phyloP scores from a whole-genome alignment of 768 basidiomycete genomes.

The Tylopilus balloui region DNA sequence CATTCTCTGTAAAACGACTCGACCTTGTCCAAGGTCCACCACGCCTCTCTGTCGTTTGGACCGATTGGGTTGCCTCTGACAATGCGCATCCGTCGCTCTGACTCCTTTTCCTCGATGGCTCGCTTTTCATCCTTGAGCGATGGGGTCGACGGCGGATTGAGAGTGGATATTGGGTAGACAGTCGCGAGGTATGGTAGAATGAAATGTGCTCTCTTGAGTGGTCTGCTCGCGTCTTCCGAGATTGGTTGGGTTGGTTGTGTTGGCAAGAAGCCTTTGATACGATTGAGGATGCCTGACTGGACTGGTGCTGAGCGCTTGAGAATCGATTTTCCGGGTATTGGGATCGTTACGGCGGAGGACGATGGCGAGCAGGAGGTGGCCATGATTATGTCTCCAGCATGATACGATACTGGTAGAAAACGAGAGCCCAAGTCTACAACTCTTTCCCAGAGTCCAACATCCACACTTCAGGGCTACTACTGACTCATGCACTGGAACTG shows the following conservation, averaged over 20 bases:
- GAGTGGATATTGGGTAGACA: constrained; percentile 84
- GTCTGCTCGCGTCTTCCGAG: constrained; percentile 46
- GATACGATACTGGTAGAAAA: neutral
- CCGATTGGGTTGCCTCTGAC: constrained; percentile 50
- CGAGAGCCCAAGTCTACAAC: neutral
- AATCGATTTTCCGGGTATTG: constrained; percentile 75
- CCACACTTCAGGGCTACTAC: too few relatives aligned
- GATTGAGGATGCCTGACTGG: constrained; percentile 66
- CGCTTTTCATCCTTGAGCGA: constrained; percentile 77
- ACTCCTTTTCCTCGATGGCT: constrained; percentile 72
- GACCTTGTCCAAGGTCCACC: constrained; percentile 85
- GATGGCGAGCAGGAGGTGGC: constrained; percentile 57
- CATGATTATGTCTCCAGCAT: neutral
- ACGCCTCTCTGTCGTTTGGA: constrained; percentile 45
- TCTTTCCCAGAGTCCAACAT: too few relatives aligned
- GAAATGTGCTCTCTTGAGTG: constrained; percentile 87
- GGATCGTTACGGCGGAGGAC: constrained; percentile 77
- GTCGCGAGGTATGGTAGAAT: constrained; percentile 82
- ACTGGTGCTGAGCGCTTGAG: constrained; percentile 70
- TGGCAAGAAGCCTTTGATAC: constrained; percentile 71
- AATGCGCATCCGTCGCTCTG: constrained; percentile 60
- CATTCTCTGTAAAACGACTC: constrained; percentile 86
- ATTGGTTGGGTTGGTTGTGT: constrained; percentile 37
- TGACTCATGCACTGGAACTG: too few relatives aligned
- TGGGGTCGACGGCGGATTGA: constrained; percentile 79